Evolutionary conservation across 345 rosid species (phyloP), one percentile per base, ranked within the genome.

Genomic region (Gossypium longicalyx): DNA sequence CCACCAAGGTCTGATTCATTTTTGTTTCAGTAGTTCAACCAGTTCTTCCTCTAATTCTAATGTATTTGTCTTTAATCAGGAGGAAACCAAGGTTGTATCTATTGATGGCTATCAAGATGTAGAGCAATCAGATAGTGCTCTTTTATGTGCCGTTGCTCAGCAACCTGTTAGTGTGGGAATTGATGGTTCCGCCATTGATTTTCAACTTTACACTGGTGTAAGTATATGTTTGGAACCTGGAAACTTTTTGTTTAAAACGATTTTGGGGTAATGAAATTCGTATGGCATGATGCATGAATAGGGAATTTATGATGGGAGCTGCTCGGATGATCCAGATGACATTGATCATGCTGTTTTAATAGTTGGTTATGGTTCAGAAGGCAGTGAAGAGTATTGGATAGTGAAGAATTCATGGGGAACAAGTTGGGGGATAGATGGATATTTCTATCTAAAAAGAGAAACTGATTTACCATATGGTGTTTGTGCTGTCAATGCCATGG

Each of bases 321-420:
- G 94, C 86, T 90, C 89, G 1, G 77, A 71, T 13, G 15, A 90
- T 76, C 92, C 94, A 3, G 72, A 85, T 25, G 88, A 86, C 51
- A 87, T 93, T 43, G 89, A 93, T 83, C 97, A 91, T 66, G 97
- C 95, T 0, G 90, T 87, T 52, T 56, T 91, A 74, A 81, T 91
- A 2, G 90, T 91, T 53, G 98, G 98, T 6, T 93, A 85, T 19
- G 97, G 89, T 17, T 84, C 97, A 1, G 88, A 91, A 81, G 77
- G 60, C 2, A 83, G 57, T 34, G 89, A 88, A 71, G 85, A 89
- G n/a, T 93, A 91, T 61, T 93, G 97, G 98, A 87, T 93, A 4
- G 93, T 86, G 77, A 91, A 85, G 75, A 91, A 93, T 70, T 93
- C 97, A 1, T 89, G 97, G 93, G 97, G 97, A 23, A 86, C 93